A percentile compares a stretch with the other conserved stretches of the same genome.
Evolutionary conservation across 768 basidiomycete species (phyloP).

Genomic region (Lactifluus volemus): DNA sequence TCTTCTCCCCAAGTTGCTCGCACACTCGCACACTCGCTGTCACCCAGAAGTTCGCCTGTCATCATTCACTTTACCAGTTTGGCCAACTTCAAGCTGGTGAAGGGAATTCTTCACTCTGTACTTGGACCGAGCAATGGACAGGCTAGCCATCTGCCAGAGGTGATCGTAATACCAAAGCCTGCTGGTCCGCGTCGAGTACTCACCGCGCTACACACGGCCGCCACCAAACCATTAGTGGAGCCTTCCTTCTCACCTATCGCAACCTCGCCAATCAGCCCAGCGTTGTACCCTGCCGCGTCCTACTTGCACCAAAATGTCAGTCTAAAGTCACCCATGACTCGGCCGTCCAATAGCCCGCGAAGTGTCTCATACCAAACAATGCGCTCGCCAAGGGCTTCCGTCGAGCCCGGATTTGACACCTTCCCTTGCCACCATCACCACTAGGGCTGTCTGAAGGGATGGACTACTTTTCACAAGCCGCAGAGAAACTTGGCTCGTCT

Average conservation of each 20-base stretch:
- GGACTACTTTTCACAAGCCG: constrained; percentile 66
- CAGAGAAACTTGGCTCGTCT: constrained; percentile 62
- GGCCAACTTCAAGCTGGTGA: constrained; percentile 79
- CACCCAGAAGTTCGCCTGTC: constrained; percentile 36
- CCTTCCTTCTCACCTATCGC: constrained; percentile 93
- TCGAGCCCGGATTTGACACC: constrained; percentile 28
- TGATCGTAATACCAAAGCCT: constrained; percentile 96
- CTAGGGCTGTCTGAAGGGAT: constrained; percentile 59
- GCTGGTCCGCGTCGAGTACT: constrained; percentile 91
- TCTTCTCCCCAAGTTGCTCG: constrained; percentile 77
- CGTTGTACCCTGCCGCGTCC: constrained; percentile 38
- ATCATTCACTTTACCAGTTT: constrained; percentile 90
- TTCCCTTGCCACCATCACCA: constrained; percentile 55
- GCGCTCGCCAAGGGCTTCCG: constrained; percentile 41
- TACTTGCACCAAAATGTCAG: constrained; percentile 31
- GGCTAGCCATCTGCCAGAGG: constrained; percentile 57
- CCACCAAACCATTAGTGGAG: constrained; percentile 79
- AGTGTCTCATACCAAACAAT: constrained; percentile 54
- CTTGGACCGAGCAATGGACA: constrained; percentile 40
- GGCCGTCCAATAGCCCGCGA: constrained; percentile 42
- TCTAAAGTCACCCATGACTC: constrained; percentile 36
- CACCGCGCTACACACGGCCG: constrained; percentile 85
- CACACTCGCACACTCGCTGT: constrained; percentile 31
- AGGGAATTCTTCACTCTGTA: constrained; percentile 72
- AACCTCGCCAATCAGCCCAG: constrained; percentile 80